Percentiles rank a stretch among this genome's conserved stretches.
These are phyloP conservation scores for Cymbidium sinense DNA, from an alignment of 106 monocot genomes.

Conservation along the genomic window DNA sequence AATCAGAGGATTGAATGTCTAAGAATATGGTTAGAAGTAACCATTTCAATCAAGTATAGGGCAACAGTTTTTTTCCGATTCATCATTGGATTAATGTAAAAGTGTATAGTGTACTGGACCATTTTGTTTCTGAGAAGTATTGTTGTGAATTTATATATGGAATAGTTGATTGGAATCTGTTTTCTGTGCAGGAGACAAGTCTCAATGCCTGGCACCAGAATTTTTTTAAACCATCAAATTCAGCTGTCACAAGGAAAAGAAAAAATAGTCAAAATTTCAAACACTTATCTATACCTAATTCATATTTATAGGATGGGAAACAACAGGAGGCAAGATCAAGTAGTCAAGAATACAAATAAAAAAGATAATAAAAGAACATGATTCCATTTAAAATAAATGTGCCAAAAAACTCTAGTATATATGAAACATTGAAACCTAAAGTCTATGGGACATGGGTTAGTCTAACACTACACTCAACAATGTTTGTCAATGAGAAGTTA, in stretches of 20 bases:
- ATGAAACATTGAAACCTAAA: not conserved
- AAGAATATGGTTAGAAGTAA: not conserved
- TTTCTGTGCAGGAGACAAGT: not conserved
- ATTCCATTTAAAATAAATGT: not conserved
- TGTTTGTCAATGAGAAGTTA: not conserved
- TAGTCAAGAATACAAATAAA: not conserved
- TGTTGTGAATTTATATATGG: not conserved
- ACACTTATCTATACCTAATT: not conserved
- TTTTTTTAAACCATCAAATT: not conserved
- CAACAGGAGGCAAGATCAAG: not conserved
- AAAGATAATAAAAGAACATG: not conserved
- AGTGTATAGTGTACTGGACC: not conserved
- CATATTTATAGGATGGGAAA: not conserved
- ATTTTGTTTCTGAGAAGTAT: not conserved
- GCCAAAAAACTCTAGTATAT: not conserved
- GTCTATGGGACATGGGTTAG: not conserved
- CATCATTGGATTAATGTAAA: not conserved
- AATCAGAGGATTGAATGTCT: not conserved
- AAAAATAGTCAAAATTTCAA: not conserved
- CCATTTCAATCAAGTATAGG: not conserved
- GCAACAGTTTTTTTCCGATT: not conserved
- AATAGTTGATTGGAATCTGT: not conserved
- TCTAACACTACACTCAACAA: not conserved
- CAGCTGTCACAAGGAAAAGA: not conserved
- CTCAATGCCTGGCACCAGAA: not conserved